Conservation (phyloP, 148 eudicot genomes). For the Fagopyrum tataricum region DNA sequence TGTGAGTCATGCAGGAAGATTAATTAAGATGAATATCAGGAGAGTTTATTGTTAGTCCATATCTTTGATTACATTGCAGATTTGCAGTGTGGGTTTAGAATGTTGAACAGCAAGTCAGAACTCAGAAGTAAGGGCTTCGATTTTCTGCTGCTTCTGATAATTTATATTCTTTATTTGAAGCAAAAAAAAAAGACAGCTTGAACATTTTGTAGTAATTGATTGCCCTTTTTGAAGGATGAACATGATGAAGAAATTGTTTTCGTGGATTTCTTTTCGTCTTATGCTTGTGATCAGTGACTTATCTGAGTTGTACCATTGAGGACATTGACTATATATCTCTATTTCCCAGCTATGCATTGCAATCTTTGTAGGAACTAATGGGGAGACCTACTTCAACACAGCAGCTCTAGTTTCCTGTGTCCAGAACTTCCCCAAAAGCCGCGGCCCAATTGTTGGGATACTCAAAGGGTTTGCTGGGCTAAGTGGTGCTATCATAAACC, state of each 20-base stretch:
- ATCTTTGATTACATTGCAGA: neutral
- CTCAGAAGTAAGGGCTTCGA: neutral
- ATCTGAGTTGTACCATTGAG: neutral
- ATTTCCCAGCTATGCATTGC: slow-evolving; percentile 39
- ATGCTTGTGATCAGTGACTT: no score
- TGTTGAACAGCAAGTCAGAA: no score
- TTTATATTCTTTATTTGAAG: neutral
- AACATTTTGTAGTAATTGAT: neutral
- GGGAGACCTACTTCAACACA: slow-evolving; percentile 58
- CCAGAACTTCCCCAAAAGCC: slow-evolving; percentile 59
- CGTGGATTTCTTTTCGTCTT: no score
- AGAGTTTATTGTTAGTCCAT: neutral
- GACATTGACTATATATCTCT: slow-evolving; percentile 6
- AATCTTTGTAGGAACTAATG: slow-evolving; percentile 49
- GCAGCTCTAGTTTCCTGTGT: slow-evolving; percentile 55
- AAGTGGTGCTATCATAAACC: slow-evolving; percentile 58
- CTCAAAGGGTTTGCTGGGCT: slow-evolving; percentile 62
- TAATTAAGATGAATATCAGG: neutral
- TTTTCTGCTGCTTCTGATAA: neutral
- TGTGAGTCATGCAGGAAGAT: neutral
- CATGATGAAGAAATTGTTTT: neutral
- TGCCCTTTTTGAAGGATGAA: neutral
- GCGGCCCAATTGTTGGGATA: slow-evolving; percentile 55
- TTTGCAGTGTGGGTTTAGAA: neutral
- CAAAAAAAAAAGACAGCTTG: neutral